Percentiles rank a stretch among this genome's conserved stretches.
phyloP scores from a whole-genome alignment of 371 early-diverging fungal genomes.

The Mucor velutinosus region DNA sequence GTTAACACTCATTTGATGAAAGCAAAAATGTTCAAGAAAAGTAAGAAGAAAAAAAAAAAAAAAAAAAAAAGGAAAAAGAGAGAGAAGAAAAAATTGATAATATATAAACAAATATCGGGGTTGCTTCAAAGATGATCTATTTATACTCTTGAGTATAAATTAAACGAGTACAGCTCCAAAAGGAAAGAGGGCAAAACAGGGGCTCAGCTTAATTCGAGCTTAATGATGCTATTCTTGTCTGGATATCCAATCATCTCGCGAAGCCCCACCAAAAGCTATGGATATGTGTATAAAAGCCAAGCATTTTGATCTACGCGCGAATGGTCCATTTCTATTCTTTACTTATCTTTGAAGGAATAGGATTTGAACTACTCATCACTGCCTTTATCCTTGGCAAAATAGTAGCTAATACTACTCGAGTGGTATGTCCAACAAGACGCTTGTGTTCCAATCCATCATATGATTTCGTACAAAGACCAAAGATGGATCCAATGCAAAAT shows the following conservation, averaged over 20 bases:
- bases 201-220: background rate
- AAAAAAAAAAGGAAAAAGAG: conserved; percentile 3
- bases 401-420: too few relatives aligned
- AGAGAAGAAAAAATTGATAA: background rate
- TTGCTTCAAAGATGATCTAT: background rate
- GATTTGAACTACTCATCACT: background rate
- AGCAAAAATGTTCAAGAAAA: conserved; percentile 2
- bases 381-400: too few relatives aligned
- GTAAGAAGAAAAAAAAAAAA: conserved; percentile 6
- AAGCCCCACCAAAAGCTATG: background rate
- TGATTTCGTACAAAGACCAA: too few relatives aligned
- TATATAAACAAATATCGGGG: background rate
- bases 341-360: background rate
- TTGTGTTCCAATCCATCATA: too few relatives aligned
- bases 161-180: background rate
- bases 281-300: background rate
- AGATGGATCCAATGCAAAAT: too few relatives aligned
- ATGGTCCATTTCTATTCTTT: background rate
- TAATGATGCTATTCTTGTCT: background rate
- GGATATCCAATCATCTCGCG: background rate
- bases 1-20: conserved; percentile 45
- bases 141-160: background rate
- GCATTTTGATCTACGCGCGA: background rate
- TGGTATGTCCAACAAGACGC: too few relatives aligned
- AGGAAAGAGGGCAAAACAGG: background rate